phyloP scores from a whole-genome alignment of 2,329 filamentous ascomycete genomes.

The Myriosclerotinia scirpicola region DNA sequence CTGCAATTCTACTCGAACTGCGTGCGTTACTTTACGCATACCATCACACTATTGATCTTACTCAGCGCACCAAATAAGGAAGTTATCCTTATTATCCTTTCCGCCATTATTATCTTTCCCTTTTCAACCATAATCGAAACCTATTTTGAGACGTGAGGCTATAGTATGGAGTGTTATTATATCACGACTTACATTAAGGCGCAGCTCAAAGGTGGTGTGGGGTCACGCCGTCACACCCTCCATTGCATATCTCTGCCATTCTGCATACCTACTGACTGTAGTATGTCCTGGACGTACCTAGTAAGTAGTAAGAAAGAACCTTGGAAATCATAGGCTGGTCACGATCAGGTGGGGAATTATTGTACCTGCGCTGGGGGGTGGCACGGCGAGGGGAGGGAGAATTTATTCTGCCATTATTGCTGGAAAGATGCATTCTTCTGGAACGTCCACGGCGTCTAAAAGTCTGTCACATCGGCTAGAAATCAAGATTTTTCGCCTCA shows the following conservation, averaged over 20 bases:
- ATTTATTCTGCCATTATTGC: no score
- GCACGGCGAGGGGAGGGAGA: not conserved
- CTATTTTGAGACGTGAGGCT: slow-evolving; percentile 30
- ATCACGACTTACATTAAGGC: slow-evolving; percentile 16
- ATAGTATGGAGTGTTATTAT: not conserved
- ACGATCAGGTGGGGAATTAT: slow-evolving; percentile 14
- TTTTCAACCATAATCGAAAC: slow-evolving; percentile 21
- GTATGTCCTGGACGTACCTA: no score
- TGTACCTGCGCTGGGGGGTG: slow-evolving; percentile 18
- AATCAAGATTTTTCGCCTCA: slow-evolving; percentile 1
- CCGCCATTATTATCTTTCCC: not conserved
- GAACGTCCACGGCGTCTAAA: slow-evolving; percentile 21
- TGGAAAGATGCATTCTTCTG: slow-evolving; percentile 20
- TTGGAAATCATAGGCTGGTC: not conserved
- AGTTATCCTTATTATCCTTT: not conserved
- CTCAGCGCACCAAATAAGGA: slow-evolving; percentile 18
- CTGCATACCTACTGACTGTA: no score
- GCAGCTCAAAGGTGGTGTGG: slow-evolving; percentile 14
- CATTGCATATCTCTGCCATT: slow-evolving; percentile 17
- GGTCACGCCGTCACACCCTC: slow-evolving; percentile 8
- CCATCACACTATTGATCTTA: slow-evolving; percentile 20
- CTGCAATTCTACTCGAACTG: not conserved
- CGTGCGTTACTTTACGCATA: slow-evolving; percentile 11
- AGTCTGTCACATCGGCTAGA: not conserved
- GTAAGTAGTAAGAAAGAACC: not conserved